Base-by-base conservation (phyloP, 2,329 filamentous ascomycete genomes). In the Nakataea oryzae region DNA sequence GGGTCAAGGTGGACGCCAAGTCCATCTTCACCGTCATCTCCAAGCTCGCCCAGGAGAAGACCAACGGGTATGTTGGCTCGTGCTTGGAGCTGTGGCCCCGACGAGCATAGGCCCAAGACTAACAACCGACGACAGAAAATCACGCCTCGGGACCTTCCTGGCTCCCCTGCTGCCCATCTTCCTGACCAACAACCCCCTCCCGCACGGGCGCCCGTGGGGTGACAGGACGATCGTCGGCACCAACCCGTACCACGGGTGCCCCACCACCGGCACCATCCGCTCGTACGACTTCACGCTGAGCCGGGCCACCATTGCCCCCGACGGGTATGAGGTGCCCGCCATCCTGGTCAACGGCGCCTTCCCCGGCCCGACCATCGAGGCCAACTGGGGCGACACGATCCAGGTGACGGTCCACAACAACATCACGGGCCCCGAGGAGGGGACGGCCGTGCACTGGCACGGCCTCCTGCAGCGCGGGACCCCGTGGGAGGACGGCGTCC, bases 341-440 rank as follows among this genome's bases (percentile, higher is more conserved):
- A 79, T 92, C 63, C 76, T 89, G 32, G 76, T 89, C 69, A 88
- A 89, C 69, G 83, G 82, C 11, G 79, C 84, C 56, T 87, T 83
- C 64, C 88, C 88, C 0, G 89, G 86, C 0, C 89, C 88, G 1
- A 76, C 80, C 17, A 84, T 92, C 61, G 79, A 81, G 64, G 86
- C 82, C 24, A 80, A 86, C 70, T 86, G 83, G 83, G 84, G 84
- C 54, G 84, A 87, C 67, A 81, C 74, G 29, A 79, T 86, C 57
- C 75, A 88, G 61, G 83, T 91, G 56, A 86, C 85, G 32, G 81
- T 93, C 62, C 80, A 84, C 72, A 95, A 95, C 73, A 82, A 86
- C 59, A 83, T 92, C 14, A 82, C 66, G 64, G 72, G 70, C 1
- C 74, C 57, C 3, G 54, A 29, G 68, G 86, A 71, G 74, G 81